These are phyloP conservation scores for Ensete ventricosum DNA, from an alignment of 176 grass and related monocot species.

Conservation along the genomic window DNA sequence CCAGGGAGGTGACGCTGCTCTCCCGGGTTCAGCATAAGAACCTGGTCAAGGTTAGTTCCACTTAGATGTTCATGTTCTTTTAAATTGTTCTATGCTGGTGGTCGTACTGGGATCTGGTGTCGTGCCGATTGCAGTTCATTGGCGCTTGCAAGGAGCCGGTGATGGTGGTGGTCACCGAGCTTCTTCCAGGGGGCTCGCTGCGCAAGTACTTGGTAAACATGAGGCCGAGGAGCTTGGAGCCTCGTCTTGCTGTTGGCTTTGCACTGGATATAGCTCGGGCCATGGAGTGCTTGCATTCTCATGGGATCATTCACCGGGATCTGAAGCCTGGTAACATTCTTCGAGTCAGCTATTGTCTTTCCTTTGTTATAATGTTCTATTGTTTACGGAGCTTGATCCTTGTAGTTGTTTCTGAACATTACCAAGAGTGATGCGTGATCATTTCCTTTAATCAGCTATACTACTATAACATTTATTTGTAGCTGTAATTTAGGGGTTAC, in stretches of 20 bases:
- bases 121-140: constrained; percentile 50
- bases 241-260: constrained; percentile 62
- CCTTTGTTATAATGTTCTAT: not conserved
- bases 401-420: not conserved
- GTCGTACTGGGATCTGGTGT: not conserved
- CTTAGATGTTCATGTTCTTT: not conserved
- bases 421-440: not conserved
- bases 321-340: constrained; percentile 70
- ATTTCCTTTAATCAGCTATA: not conserved
- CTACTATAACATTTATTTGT: not conserved
- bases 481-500: not conserved
- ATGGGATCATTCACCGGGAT: constrained; percentile 98
- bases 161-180: constrained; percentile 93
- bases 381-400: not conserved
- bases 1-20: constrained; percentile 93
- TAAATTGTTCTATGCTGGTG: not conserved
- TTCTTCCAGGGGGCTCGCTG: constrained; percentile 79
- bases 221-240: constrained; percentile 74
- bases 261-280: constrained; percentile 80
- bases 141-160: constrained; percentile 81
- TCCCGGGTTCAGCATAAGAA: constrained; percentile 94
- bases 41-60: constrained; percentile 72
- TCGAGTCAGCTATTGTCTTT: no score
- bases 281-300: constrained; percentile 96
- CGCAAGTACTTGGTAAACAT: constrained; percentile 70